Conservation (phyloP, 2,329 filamentous ascomycete genomes). For the Diaporthe sp. region DNA sequence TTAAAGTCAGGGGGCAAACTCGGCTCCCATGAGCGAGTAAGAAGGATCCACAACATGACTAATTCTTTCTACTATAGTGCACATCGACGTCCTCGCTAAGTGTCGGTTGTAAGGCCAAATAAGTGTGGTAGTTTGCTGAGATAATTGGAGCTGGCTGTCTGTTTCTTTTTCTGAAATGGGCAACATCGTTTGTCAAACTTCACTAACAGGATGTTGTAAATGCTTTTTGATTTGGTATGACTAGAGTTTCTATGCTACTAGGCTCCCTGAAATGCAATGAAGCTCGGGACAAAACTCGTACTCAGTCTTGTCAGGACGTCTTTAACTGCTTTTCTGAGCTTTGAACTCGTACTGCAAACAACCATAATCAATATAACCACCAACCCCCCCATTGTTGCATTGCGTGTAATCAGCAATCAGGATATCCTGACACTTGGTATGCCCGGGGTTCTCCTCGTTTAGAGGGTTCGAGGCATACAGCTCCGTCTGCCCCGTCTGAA, state of each 20-base stretch:
- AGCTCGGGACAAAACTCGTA: background rate
- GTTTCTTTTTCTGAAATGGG: conserved; percentile 12
- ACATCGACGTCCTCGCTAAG: conserved; percentile 1
- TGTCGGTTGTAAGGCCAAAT: background rate
- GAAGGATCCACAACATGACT: conserved; percentile 7
- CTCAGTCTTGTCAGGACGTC: conserved; percentile 4
- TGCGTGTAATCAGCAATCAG: conserved; percentile 13
- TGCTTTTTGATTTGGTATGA: conserved; percentile 1
- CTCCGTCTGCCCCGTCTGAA: conserved; percentile 1
- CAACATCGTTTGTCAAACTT: background rate
- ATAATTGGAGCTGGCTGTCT: background rate
- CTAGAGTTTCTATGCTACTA: conserved; percentile 14
- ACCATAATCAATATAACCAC: conserved; percentile 5
- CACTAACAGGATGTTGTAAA: background rate
- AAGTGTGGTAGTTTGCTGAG: background rate
- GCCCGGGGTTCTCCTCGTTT: background rate
- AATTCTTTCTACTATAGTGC: conserved; percentile 12
- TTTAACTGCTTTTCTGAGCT: conserved; percentile 11
- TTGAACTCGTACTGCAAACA: conserved; percentile 20
- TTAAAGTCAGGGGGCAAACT: background rate
- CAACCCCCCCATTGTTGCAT: conserved; percentile 16
- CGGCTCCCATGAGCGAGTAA: conserved; percentile 2
- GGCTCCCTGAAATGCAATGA: background rate
- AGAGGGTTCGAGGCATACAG: conserved; percentile 14
- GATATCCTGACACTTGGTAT: conserved; percentile 14